Evolutionary conservation across 768 basidiomycete genomes (phyloP).

Genomic region (Coprinellus aureogranulatus): DNA sequence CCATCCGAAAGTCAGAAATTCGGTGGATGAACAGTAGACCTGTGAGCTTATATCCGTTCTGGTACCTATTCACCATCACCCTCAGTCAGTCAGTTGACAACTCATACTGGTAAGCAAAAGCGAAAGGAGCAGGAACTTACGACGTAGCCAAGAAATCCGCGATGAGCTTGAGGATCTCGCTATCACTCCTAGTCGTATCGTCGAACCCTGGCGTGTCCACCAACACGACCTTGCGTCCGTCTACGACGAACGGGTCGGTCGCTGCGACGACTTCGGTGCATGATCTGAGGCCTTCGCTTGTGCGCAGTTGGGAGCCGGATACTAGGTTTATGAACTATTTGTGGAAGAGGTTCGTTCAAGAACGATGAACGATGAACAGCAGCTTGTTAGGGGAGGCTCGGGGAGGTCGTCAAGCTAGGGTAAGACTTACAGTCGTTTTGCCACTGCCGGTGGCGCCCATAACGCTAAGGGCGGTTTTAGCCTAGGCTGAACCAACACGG

Average conservation of each 20-base stretch:
- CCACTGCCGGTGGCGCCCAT: conserved; percentile 41
- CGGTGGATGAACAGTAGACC: conserved; percentile 42
- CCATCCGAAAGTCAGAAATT: conserved; percentile 50
- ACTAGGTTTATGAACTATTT: conserved; percentile 52
- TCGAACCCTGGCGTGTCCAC: conserved; percentile 66
- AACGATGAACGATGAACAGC: too few species aligned
- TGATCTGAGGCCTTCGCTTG: conserved; percentile 49
- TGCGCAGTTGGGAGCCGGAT: conserved; percentile 46
- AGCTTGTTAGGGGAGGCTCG: too few species aligned
- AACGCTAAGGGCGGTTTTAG: conserved; percentile 22
- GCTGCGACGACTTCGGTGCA: conserved; percentile 48
- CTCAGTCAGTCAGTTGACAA: too few species aligned
- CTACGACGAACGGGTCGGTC: conserved; percentile 40
- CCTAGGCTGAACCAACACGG: too few species aligned
- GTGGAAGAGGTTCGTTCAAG: too few species aligned
- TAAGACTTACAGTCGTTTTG: conserved; percentile 30
- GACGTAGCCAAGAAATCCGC: conserved; percentile 36
- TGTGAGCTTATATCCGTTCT: conserved; percentile 4
- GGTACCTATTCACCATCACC: conserved; percentile 8
- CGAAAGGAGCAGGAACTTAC: conserved; percentile 19
- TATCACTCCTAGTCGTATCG: conserved; percentile 47
- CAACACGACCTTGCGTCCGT: conserved; percentile 41
- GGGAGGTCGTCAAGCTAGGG: too few species aligned
- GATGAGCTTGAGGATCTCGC: conserved; percentile 49
- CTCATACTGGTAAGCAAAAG: too few species aligned